Evolutionary conservation across 2,329 filamentous ascomycete genomes (phyloP).

Genomic region (Apiospora phragmitis): DNA sequence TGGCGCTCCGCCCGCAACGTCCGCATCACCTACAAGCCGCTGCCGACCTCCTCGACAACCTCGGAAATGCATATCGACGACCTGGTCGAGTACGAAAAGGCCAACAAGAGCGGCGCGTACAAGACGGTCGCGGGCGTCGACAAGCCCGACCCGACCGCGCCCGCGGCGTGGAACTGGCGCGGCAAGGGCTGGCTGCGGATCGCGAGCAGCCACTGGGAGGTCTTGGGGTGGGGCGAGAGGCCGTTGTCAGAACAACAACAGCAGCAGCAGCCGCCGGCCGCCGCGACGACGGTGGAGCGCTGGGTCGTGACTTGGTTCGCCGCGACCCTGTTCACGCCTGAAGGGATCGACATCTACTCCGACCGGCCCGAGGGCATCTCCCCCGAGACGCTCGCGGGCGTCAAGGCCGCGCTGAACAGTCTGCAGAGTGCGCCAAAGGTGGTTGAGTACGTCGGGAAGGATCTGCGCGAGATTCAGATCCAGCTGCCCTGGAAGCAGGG

Average conservation of each 20-base stretch:
- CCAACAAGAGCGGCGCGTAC: constrained; percentile 39
- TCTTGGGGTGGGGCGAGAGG: constrained; percentile 71
- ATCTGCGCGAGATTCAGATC: constrained; percentile 54
- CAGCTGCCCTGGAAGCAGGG: constrained; percentile 49
- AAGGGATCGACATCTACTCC: constrained; percentile 78
- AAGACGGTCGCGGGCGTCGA: constrained; percentile 69
- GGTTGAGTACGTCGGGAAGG: constrained; percentile 46
- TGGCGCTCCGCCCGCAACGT: constrained; percentile 82
- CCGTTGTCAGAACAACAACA: constrained; percentile 19
- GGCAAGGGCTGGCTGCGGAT: constrained; percentile 75
- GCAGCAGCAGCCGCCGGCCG: constrained; percentile 38
- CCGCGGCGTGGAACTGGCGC: constrained; percentile 69
- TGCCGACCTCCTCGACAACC: constrained; percentile 35
- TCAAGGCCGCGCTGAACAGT: constrained; percentile 54
- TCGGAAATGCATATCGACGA: constrained; percentile 62
- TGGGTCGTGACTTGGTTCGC: constrained; percentile 88
- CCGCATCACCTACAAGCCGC: constrained; percentile 68
- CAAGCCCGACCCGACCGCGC: constrained; percentile 38
- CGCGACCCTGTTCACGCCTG: constrained; percentile 79
- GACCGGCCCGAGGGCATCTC: constrained; percentile 61
- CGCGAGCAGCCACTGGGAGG: constrained; percentile 76
- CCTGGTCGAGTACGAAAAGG: constrained; percentile 59
- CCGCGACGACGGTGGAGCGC: constrained; percentile 47
- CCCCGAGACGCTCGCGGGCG: constrained; percentile 53
- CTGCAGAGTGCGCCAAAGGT: constrained; percentile 58